phyloP scores from a whole-genome alignment of 306 rosid genomes.

The Ammopiptanthus mongolicus region DNA sequence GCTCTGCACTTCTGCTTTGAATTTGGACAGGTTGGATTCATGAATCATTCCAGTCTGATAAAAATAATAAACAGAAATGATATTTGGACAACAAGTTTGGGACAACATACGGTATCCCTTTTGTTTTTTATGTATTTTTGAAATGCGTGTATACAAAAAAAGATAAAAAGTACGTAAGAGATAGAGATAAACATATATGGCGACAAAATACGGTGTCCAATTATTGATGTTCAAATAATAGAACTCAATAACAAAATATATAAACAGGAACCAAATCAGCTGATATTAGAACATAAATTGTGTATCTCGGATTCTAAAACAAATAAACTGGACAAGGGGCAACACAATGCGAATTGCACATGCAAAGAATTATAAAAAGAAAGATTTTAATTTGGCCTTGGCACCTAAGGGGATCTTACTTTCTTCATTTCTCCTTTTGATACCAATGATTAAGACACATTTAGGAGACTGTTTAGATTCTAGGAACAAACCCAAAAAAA shows the following conservation, averaged over 20 bases:
- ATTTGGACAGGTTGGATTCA: constrained; percentile 77
- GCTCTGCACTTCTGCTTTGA: constrained; percentile 89
- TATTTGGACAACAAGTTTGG: too few species aligned
- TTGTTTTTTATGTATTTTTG: too few species aligned
- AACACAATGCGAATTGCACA: neutral
- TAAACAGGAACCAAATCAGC: neutral
- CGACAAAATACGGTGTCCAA: too few species aligned
- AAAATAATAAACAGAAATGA: too few species aligned
- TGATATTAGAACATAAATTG: neutral
- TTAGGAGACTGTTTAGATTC: constrained; percentile 81
- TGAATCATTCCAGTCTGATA: constrained; percentile 79
- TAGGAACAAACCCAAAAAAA: too few species aligned
- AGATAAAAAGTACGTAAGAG: too few species aligned
- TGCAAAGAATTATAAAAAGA: neutral
- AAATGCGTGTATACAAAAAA: too few species aligned
- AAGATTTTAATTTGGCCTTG: neutral
- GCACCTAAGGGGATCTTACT: constrained; percentile 32
- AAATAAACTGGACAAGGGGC: neutral
- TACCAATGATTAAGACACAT: constrained; percentile 70
- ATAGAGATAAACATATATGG: too few species aligned
- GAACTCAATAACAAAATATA: neutral
- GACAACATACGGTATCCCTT: too few species aligned
- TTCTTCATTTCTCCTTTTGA: constrained; percentile 86
- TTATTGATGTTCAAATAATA: too few species aligned
- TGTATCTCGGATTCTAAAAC: neutral